Conservation (phyloP, 106 monocot species). For the Dendrobium officinale region DNA sequence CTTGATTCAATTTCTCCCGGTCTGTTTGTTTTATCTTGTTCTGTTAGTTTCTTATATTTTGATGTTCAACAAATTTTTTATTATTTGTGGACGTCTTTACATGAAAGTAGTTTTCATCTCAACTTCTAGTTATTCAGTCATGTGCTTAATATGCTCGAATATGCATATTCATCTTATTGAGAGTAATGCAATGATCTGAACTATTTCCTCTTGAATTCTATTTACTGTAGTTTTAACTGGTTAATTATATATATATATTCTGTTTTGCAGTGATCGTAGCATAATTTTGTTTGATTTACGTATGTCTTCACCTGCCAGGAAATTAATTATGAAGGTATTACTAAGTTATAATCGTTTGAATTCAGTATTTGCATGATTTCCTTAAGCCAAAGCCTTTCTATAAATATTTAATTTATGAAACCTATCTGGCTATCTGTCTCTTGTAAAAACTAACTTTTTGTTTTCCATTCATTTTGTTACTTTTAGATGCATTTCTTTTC, state of each 20-base stretch:
- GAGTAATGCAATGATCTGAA: neutral
- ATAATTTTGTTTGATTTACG: slow-evolving; percentile 90
- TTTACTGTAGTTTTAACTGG: neutral
- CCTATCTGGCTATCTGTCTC: neutral
- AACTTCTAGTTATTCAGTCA: neutral
- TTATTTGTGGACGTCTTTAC: neutral
- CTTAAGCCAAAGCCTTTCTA: slow-evolving; percentile 1
- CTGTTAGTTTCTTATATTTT: neutral
- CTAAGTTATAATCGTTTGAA: neutral
- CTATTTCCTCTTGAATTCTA: neutral
- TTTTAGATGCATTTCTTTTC: neutral
- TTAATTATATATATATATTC: neutral
- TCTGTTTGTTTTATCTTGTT: neutral
- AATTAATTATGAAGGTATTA: slow-evolving; percentile 87
- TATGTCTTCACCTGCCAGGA: slow-evolving; percentile 81
- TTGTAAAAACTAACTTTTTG: neutral
- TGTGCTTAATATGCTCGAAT: neutral
- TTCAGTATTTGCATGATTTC: neutral
- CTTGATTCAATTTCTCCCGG: neutral
- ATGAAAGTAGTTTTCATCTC: neutral
- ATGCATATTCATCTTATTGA: neutral
- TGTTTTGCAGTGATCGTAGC: slow-evolving; percentile 78
- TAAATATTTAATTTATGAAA: neutral
- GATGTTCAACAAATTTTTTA: neutral
- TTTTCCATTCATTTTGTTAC: neutral